Evolutionary conservation across 2,329 filamentous ascomycete genomes (phyloP), one percentile per base, ranked within the genome.

Genomic region (Talaromyces sp.): DNA sequence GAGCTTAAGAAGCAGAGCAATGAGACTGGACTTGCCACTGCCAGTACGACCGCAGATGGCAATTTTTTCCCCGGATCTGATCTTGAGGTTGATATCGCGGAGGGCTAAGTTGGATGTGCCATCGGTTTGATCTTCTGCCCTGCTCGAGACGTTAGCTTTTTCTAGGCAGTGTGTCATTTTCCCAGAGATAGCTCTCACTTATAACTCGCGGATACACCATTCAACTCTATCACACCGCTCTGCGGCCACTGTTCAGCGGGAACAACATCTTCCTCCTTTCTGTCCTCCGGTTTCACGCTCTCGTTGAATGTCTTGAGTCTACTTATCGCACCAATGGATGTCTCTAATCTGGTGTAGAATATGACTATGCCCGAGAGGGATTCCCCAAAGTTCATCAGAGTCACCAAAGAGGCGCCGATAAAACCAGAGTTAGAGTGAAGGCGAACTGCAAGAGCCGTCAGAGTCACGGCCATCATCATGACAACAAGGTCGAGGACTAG

Each of bases 331-430:
- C 86, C 86, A 54, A 88, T 81, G 41, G 82, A 81, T 0, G 85
- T 87, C 68, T 88, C 86, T 13, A 88, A 74, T 52, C 80, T 78
- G 0, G 85, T 87, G 84, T 85, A 88, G 59, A 79, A 81, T 31
- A 77, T 77, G 10, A 85, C 77, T 19, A 85, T 72, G 7, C 81
- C 71, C 61, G 39, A 52, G 33, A 65, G 49, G 8, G 15, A 27
- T 33, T 62, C 59, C 4, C 59, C 59, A 41, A 65, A 65, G 9
- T 37, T 47, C 52, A 65, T 61, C 13, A 65, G 63, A 47, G 49
- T 65, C 25, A 56, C 37, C 25, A 65, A 41, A 37, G 49, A 56
- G 82, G 83, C 66, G 86, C 63, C 77, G 59, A 77, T 80, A 50
- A 82, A 77, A 13, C 52, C 81, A 84, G 72, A 87, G 84, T 35